Percentiles rank a stretch among this genome's conserved stretches.
Conservation (phyloP, 305 asterid species). For the Coffea humblotiana region DNA sequence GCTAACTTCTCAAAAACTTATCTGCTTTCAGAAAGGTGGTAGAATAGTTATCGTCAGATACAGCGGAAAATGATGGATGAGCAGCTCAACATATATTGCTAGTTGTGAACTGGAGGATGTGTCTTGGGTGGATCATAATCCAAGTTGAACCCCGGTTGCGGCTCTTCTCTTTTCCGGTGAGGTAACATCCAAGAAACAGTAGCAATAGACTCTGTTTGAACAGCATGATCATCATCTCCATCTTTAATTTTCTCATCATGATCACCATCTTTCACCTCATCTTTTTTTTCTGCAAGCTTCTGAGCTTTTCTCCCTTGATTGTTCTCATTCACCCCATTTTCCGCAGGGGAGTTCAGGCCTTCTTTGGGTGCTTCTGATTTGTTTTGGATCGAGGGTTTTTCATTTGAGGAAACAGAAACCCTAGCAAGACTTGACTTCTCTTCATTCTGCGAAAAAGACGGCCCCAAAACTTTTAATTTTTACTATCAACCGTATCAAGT, state of each 20-base stretch:
- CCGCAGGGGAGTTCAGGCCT: neutral
- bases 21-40: neutral
- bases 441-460: slow-evolving; percentile 22
- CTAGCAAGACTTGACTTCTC: slow-evolving; percentile 17
- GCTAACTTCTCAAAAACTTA: slow-evolving; percentile 2
- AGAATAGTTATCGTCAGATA: neutral
- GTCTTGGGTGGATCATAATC: slow-evolving; percentile 48
- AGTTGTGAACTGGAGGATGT: slow-evolving; percentile 40
- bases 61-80: neutral
- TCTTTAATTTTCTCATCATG: neutral
- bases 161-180: slow-evolving; percentile 22
- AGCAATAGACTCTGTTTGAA: slow-evolving; percentile 1
- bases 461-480: neutral
- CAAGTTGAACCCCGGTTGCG: slow-evolving; percentile 40
- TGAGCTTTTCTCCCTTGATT: neutral
- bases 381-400: neutral
- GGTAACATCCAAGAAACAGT: slow-evolving; percentile 34
- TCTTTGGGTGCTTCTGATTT: neutral
- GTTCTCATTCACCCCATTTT: slow-evolving; percentile 5
- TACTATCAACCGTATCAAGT: neutral
- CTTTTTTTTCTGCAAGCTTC: neutral
- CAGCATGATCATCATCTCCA: neutral
- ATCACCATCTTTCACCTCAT: neutral
- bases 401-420: slow-evolving; percentile 22
- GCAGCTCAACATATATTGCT: neutral